phyloP scores from a whole-genome alignment of 2,329 filamentous ascomycete species.

The Colletotrichum phormii region DNA sequence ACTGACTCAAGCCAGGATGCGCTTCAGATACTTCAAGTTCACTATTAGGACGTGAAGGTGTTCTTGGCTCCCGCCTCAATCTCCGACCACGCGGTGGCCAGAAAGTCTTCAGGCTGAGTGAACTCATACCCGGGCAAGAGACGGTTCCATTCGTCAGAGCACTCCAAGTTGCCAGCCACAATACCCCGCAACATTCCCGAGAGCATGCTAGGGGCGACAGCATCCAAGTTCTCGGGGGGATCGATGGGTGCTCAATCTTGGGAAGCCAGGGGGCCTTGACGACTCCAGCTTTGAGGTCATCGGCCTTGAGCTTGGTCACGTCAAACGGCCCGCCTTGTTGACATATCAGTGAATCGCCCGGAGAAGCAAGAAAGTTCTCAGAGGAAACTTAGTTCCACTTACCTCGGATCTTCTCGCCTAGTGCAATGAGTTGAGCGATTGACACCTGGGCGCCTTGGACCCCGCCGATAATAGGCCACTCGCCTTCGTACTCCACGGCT shows the following conservation, averaged over 20 bases:
- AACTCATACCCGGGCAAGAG: constrained; percentile 58
- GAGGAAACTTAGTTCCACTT: neutral
- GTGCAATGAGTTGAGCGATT: constrained; percentile 49
- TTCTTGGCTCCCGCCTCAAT: neutral
- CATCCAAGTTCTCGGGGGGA: constrained; percentile 40
- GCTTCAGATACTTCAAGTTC: no score
- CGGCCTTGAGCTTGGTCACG: constrained; percentile 56
- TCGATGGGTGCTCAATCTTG: constrained; percentile 40
- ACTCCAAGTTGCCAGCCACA: constrained; percentile 47
- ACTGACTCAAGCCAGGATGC: neutral
- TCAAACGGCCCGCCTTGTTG: constrained; percentile 17
- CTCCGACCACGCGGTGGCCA: constrained; percentile 51
- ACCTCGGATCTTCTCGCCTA: constrained; percentile 57
- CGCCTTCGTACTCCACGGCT: constrained; percentile 56
- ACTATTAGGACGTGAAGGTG: neutral
- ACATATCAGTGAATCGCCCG: neutral
- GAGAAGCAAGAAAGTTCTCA: no score
- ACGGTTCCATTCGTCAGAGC: constrained; percentile 57
- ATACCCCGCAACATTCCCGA: constrained; percentile 50
- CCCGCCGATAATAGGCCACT: constrained; percentile 56
- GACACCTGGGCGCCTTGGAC: constrained; percentile 52
- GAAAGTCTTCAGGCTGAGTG: constrained; percentile 52
- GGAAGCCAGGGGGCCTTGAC: constrained; percentile 56
- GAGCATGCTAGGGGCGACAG: constrained; percentile 29
- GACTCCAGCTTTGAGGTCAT: constrained; percentile 59